A percentile compares a stretch with the other conserved stretches of the same genome.
Evolutionary conservation across 129 eudicot species (phyloP).

Genomic region (Centrapalus pauciflorus): DNA sequence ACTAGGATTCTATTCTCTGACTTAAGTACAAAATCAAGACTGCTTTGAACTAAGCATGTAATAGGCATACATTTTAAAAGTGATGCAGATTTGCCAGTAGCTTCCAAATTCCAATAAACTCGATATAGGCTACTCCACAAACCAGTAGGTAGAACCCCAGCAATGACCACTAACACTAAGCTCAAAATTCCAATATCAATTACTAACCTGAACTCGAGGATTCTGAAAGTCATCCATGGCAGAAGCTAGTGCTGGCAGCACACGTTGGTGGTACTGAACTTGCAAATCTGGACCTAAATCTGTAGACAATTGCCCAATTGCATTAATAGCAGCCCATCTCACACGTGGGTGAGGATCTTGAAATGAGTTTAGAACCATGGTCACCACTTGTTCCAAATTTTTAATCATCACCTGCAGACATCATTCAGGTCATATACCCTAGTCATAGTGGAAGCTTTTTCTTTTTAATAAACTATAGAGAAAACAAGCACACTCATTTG

Average conservation of each 20-base stretch:
- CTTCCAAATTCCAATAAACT: no score
- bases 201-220: conserved; percentile 87
- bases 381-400: conserved; percentile 90
- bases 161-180: no score
- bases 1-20: no score
- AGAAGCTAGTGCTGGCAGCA: conserved; percentile 80
- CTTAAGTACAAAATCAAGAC: no score
- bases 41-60: no score
- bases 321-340: conserved; percentile 99
- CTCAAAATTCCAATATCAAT: no score
- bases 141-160: neutral
- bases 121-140: neutral
- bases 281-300: conserved; percentile 99
- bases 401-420: conserved; percentile 95
- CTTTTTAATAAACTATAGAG: no score
- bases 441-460: no score
- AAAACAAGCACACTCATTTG: no score
- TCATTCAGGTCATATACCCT: no score
- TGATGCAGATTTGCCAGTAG: neutral
- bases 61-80: no score
- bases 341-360: conserved; percentile 97
- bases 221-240: conserved; percentile 95
- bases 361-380: conserved; percentile 88
- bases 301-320: conserved; percentile 94
- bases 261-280: conserved; percentile 80